Conservation (phyloP, 2,329 filamentous ascomycete species). For the Ascochyta lentis region DNA sequence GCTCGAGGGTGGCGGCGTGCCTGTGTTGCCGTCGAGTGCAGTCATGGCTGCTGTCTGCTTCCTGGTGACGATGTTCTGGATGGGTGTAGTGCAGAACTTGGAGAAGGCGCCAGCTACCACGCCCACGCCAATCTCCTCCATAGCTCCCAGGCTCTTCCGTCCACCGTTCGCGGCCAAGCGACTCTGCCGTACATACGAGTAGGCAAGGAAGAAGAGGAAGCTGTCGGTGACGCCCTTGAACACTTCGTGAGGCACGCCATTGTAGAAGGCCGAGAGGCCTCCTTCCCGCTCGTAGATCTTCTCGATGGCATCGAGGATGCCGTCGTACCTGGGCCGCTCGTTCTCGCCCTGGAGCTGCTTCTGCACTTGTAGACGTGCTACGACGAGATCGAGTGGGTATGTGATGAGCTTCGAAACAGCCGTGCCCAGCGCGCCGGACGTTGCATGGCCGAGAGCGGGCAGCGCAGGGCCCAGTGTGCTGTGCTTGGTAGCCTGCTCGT, state of each 20-base stretch:
- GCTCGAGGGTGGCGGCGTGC: slow-evolving; percentile 41
- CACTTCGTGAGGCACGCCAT: slow-evolving; percentile 53
- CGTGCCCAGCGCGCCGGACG: slow-evolving; percentile 79
- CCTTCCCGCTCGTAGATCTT: slow-evolving; percentile 76
- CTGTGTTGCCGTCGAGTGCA: slow-evolving; percentile 45
- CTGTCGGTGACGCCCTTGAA: slow-evolving; percentile 67
- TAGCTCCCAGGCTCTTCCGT: slow-evolving; percentile 59
- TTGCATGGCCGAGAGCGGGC: slow-evolving; percentile 79
- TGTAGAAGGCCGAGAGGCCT: slow-evolving; percentile 71
- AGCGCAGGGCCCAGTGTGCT: slow-evolving; percentile 57
- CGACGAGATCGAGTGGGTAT: slow-evolving; percentile 82
- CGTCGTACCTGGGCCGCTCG: slow-evolving; percentile 63
- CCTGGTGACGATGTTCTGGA: slow-evolving; percentile 81
- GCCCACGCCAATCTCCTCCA: slow-evolving; percentile 78
- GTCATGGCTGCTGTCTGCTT: slow-evolving; percentile 74
- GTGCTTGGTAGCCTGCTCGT: slow-evolving; percentile 42
- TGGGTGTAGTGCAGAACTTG: slow-evolving; percentile 78
- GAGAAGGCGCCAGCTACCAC: slow-evolving; percentile 76
- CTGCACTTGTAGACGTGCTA: slow-evolving; percentile 83
- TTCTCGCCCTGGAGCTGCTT: slow-evolving; percentile 58
- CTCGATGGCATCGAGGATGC: slow-evolving; percentile 71
- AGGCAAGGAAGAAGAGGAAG: slow-evolving; percentile 86
- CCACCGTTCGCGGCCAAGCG: slow-evolving; percentile 38
- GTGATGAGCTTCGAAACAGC: slow-evolving; percentile 78
- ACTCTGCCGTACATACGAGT: slow-evolving; percentile 64